These are phyloP conservation scores for Pyrenophora seminiperda DNA, from an alignment of 2,329 filamentous ascomycete species.

Conservation along the genomic window DNA sequence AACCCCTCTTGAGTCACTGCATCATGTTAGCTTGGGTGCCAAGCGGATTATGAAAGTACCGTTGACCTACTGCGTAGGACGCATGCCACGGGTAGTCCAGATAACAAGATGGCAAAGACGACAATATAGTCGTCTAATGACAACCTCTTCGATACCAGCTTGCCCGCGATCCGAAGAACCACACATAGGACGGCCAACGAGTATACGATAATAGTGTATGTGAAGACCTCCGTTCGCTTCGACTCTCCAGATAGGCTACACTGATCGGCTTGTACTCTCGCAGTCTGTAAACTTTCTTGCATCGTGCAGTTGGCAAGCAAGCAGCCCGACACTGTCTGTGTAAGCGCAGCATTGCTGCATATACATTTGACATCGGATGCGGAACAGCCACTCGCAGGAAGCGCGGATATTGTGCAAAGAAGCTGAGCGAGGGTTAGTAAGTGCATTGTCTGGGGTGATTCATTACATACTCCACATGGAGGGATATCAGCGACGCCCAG, in stretches of 20 bases:
- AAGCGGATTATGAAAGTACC: not conserved
- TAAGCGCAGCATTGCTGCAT: constrained; percentile 17
- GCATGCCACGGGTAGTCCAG: constrained; percentile 25
- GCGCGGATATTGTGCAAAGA: constrained; percentile 18
- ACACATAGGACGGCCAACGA: constrained; percentile 21
- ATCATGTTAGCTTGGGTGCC: constrained; percentile 2
- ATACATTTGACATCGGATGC: constrained; percentile 24
- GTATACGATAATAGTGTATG: constrained; percentile 21
- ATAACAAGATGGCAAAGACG: constrained; percentile 20
- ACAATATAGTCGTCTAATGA: constrained; percentile 30
- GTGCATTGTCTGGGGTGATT: not conserved
- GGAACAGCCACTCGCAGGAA: constrained; percentile 21
- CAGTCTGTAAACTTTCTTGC: constrained; percentile 23
- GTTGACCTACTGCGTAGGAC: constrained; percentile 24
- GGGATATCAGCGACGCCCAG: constrained; percentile 25
- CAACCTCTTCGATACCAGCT: constrained; percentile 21
- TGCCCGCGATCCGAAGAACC: constrained; percentile 18
- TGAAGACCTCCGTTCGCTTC: constrained; percentile 3
- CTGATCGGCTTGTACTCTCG: constrained; percentile 28
- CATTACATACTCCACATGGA: constrained; percentile 24
- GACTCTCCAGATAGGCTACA: constrained; percentile 27
- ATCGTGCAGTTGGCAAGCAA: constrained; percentile 33
- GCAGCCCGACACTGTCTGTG: constrained; percentile 13
- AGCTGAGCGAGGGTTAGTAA: constrained; percentile 15
- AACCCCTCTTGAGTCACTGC: constrained; percentile 31